Conservation (phyloP, 2,329 filamentous ascomycete species). For the Fusarium pseudonygamai region DNA sequence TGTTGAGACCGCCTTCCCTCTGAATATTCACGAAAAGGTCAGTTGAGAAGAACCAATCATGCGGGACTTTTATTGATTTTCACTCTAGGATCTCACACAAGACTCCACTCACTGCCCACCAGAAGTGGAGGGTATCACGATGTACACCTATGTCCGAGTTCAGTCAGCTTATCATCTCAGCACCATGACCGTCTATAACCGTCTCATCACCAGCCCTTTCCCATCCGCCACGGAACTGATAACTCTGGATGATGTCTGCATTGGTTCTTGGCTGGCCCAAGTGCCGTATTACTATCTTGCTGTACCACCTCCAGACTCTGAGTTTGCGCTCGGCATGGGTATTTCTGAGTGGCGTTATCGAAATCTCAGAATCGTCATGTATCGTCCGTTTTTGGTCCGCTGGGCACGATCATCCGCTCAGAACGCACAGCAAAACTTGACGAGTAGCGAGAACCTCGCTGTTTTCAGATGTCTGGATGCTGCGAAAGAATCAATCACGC, state of each 20-base stretch:
- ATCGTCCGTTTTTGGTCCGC: slow-evolving; percentile 22
- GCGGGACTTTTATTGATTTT: neutral
- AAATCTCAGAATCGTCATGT: slow-evolving; percentile 28
- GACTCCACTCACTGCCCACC: slow-evolving; percentile 11
- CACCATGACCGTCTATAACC: slow-evolving; percentile 28
- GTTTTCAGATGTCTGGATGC: slow-evolving; percentile 27
- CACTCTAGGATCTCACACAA: neutral
- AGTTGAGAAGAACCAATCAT: too few relatives aligned
- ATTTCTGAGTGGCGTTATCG: slow-evolving; percentile 22
- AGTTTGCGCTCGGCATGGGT: slow-evolving; percentile 17
- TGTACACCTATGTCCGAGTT: slow-evolving; percentile 22
- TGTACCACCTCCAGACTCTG: slow-evolving; percentile 3
- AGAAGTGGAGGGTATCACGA: slow-evolving; percentile 22
- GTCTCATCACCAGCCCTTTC: slow-evolving; percentile 30
- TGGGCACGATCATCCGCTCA: slow-evolving; percentile 16
- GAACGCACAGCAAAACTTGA: slow-evolving; percentile 13
- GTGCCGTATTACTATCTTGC: slow-evolving; percentile 21
- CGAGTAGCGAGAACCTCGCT: slow-evolving; percentile 19
- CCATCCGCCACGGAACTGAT: slow-evolving; percentile 24
- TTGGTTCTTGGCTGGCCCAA: slow-evolving; percentile 26
- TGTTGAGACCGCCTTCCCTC: slow-evolving; percentile 20
- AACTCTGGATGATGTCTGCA: slow-evolving; percentile 20
- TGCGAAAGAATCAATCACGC: slow-evolving; percentile 11
- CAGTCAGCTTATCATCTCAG: slow-evolving; percentile 28
- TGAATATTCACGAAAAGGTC: slow-evolving; percentile 23